A percentile compares a stretch with the other conserved stretches of the same genome.
These are phyloP conservation scores for Diatrype stigma DNA, from an alignment of 2,329 filamentous ascomycete species.

Conservation along the genomic window DNA sequence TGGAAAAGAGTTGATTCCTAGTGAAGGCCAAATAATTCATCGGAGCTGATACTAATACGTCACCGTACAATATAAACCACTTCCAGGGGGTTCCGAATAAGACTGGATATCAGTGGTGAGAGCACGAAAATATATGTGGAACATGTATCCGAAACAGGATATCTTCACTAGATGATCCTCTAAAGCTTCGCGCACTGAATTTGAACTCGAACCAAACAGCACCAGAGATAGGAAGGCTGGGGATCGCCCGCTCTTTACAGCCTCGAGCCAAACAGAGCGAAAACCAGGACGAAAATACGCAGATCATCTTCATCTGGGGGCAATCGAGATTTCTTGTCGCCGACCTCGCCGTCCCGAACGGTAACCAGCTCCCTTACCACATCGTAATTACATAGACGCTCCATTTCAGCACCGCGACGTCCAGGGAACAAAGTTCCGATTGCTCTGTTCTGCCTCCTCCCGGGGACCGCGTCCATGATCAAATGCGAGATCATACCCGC, in stretches of 20 bases:
- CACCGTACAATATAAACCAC: no score
- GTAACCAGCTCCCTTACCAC: background rate
- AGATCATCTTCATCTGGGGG: background rate
- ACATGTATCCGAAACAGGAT: no score
- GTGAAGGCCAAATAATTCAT: no score
- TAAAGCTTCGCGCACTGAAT: no score
- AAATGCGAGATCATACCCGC: constrained; percentile 11
- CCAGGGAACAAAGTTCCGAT: constrained; percentile 4
- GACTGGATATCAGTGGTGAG: no score
- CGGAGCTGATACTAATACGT: no score
- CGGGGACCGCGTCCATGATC: constrained; percentile 8
- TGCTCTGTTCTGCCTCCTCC: constrained; percentile 14
- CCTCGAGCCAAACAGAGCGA: background rate
- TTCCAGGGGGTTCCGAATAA: no score
- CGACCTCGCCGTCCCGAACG: background rate
- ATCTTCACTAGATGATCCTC: no score
- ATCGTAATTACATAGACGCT: background rate
- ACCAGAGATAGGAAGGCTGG: background rate
- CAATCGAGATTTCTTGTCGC: background rate
- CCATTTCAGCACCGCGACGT: background rate
- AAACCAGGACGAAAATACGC: background rate
- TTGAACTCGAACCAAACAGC: background rate
- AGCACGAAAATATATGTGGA: no score
- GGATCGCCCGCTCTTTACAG: background rate
- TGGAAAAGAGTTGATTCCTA: no score